A percentile compares a stretch with the other conserved stretches of the same genome.
Evolutionary conservation across 164 flowering plant genomes (phyloP).

Genomic region (Dillenia suffruticosa): DNA sequence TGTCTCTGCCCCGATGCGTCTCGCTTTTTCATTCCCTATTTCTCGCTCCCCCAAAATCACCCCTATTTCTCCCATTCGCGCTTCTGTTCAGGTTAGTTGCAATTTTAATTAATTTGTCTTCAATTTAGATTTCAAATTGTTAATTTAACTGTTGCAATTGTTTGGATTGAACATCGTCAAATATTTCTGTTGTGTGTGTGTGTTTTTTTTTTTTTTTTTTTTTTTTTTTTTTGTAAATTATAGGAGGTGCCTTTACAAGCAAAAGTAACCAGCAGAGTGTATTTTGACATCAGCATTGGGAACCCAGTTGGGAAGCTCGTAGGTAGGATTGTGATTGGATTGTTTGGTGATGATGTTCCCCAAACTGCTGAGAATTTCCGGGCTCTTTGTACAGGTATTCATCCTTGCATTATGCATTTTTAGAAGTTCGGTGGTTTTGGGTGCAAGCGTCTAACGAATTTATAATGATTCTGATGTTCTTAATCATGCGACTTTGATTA

Average conservation of each 20-base stretch:
- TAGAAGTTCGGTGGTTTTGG: neutral
- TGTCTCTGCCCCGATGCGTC: conserved; percentile 27
- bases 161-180: neutral
- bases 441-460: neutral
- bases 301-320: conserved; percentile 77
- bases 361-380: conserved; percentile 94
- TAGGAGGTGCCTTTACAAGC: conserved; percentile 63
- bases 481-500: conserved; percentile 17
- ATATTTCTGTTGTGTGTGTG: neutral
- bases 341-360: conserved; percentile 94
- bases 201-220: neutral
- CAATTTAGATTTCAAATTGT: neutral
- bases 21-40: conserved; percentile 10
- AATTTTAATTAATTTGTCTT: neutral
- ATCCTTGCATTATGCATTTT: neutral
- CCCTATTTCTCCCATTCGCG: conserved; percentile 25
- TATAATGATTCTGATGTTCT: conserved; percentile 4
- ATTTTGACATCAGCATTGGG: conserved; percentile 84
- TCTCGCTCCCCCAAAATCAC: conserved; percentile 9
- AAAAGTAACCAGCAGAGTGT: conserved; percentile 81
- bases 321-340: conserved; percentile 90
- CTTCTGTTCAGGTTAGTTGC: conserved; percentile 42
- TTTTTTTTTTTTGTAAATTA: conserved; percentile 7
- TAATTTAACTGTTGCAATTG: neutral
- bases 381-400: conserved; percentile 90